Conservation (phyloP, 2,329 filamentous ascomycete species). For the Didymella arachidicola region DNA sequence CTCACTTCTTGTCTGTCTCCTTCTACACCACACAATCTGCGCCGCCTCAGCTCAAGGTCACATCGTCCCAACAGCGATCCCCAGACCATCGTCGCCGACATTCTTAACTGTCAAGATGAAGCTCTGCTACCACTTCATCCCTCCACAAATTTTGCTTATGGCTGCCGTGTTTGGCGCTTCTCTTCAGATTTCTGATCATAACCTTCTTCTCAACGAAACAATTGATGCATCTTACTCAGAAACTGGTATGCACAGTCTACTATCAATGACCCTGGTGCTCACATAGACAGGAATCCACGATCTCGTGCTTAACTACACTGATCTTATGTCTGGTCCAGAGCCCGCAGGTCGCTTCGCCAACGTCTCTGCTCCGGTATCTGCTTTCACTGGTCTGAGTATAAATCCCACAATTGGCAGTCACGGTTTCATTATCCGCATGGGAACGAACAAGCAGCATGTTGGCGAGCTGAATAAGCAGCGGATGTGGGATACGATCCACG, state of each 20-base stretch:
- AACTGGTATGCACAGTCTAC: not conserved
- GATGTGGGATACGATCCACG: constrained; percentile 5
- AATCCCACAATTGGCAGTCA: not conserved
- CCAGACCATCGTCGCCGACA: not conserved
- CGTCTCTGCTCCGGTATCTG: not conserved
- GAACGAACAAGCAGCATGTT: constrained; percentile 8
- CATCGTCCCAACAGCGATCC: not conserved
- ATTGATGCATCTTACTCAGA: not conserved
- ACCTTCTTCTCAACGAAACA: not conserved
- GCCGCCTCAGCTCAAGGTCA: not conserved
- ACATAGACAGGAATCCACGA: not conserved
- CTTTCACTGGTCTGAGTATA: not conserved
- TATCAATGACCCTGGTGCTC: not conserved
- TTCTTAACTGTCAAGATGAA: not conserved
- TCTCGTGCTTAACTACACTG: not conserved
- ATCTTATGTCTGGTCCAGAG: constrained; percentile 4
- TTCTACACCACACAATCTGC: not conserved
- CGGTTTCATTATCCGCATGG: constrained; percentile 4
- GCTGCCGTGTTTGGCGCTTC: not conserved
- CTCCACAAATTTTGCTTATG: not conserved
- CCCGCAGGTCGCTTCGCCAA: not conserved
- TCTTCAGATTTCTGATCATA: not conserved
- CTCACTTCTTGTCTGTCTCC: not conserved
- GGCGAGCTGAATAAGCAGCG: constrained; percentile 5
- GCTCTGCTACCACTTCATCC: not conserved